phyloP scores from a whole-genome alignment of 2,329 filamentous ascomycete species.

The Fusarium sp. region DNA sequence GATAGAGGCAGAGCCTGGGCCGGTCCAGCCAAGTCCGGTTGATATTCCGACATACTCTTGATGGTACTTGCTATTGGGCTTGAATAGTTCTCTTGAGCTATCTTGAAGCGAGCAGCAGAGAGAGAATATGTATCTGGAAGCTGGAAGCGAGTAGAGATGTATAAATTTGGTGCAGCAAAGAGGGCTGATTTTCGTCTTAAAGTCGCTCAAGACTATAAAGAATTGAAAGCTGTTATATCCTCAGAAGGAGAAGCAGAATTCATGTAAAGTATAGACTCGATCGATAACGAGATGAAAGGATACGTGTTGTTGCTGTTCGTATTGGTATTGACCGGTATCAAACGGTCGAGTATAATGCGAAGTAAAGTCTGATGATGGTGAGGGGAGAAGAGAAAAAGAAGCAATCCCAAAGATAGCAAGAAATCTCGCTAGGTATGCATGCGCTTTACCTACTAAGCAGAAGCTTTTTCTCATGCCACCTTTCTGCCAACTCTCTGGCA shows the following conservation, averaged over 20 bases:
- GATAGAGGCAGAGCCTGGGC: background rate
- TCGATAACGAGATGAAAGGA: constrained; percentile 3
- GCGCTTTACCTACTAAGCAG: background rate
- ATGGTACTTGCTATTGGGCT: background rate
- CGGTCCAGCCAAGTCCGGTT: background rate
- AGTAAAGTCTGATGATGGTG: constrained; percentile 22
- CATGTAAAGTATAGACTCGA: background rate
- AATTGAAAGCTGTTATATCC: background rate
- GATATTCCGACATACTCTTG: constrained; percentile 16
- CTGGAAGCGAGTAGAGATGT: background rate
- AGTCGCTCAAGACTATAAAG: background rate
- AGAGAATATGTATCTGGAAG: background rate
- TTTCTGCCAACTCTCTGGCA: background rate
- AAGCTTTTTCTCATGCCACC: background rate
- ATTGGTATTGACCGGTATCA: constrained; percentile 10
- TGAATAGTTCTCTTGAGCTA: constrained; percentile 6
- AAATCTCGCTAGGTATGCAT: background rate
- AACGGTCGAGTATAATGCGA: constrained; percentile 8
- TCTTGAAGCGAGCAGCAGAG: constrained; percentile 2
- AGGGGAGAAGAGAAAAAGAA: background rate
- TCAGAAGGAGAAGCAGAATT: constrained; percentile 2
- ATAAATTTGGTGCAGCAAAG: background rate
- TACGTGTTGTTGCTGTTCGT: background rate
- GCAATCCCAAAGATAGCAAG: background rate
- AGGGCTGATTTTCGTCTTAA: background rate